These are phyloP conservation scores for Populus pruinosa DNA, from an alignment of 345 rosid species.

Conservation along the genomic window DNA sequence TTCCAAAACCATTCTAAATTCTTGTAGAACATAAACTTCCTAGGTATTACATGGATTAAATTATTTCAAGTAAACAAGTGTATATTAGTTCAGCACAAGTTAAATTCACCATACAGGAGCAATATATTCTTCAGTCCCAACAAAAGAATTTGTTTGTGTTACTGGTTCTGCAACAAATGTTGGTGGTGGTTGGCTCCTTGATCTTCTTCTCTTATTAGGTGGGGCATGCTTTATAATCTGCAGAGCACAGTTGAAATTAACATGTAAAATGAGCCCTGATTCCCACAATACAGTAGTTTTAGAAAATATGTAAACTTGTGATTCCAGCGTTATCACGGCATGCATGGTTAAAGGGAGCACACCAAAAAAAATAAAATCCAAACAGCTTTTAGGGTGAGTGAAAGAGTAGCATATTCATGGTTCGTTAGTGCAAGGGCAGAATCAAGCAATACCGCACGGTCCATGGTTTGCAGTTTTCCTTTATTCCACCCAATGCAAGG, in stretches of 20 bases:
- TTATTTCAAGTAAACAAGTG: background rate
- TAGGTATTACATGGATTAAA: background rate
- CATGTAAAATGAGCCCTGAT: background rate
- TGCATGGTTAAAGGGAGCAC: background rate
- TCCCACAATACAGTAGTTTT: too few species aligned
- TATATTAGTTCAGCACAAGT: background rate
- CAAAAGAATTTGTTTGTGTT: constrained; percentile 82
- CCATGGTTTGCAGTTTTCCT: too few species aligned
- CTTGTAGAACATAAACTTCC: background rate
- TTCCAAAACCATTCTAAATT: background rate
- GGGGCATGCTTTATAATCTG: constrained; percentile 61
- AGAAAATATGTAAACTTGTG: too few species aligned
- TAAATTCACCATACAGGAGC: constrained; percentile 68
- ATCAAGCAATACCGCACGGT: background rate
- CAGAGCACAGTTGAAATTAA: constrained; percentile 9
- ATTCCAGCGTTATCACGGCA: background rate
- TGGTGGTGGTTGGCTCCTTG: constrained; percentile 68
- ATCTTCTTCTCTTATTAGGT: constrained; percentile 55
- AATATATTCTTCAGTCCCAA: constrained; percentile 96
- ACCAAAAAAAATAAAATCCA: background rate
- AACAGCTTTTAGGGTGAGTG: too few species aligned
- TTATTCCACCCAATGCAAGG: too few species aligned
- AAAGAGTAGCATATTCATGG: background rate
- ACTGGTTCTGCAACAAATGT: constrained; percentile 83
- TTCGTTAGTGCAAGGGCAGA: background rate